Percentiles rank a stretch among this genome's conserved stretches.
These are phyloP conservation scores for Pythium myriotylum DNA, from an alignment of 352 stramenopile genomes.

Conservation along the genomic window DNA sequence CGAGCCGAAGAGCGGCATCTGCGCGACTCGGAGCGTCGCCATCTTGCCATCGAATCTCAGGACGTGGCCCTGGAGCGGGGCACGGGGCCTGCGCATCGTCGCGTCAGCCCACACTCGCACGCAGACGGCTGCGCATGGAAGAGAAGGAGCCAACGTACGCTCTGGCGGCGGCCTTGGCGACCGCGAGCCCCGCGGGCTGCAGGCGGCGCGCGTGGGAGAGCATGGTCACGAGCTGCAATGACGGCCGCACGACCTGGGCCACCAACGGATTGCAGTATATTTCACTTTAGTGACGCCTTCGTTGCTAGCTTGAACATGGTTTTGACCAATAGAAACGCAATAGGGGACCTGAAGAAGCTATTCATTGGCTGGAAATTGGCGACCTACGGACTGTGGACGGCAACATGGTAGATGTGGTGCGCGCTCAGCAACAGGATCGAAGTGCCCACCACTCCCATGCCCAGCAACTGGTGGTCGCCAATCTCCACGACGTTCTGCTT, in stretches of 20 bases:
- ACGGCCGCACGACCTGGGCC: slow-evolving; percentile 11
- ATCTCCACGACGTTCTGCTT: slow-evolving; percentile 77
- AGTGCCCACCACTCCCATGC: slow-evolving; percentile 48
- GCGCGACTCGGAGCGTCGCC: slow-evolving; percentile 50
- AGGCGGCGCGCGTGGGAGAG: slow-evolving; percentile 66
- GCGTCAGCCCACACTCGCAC: not conserved
- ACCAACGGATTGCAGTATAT: slow-evolving; percentile 29
- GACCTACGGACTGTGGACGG: not conserved
- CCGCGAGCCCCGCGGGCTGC: slow-evolving; percentile 46
- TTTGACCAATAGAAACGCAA: slow-evolving; percentile 18
- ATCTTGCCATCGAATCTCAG: slow-evolving; percentile 51
- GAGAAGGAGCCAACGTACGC: slow-evolving; percentile 9
- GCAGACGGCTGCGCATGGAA: no score
- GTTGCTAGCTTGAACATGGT: not conserved
- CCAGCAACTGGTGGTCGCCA: slow-evolving; percentile 62
- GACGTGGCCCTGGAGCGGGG: slow-evolving; percentile 28
- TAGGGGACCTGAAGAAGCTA: no score
- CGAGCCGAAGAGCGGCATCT: slow-evolving; percentile 42
- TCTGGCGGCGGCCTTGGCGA: slow-evolving; percentile 24
- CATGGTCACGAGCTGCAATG: slow-evolving; percentile 37
- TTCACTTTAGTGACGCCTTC: slow-evolving; percentile 29
- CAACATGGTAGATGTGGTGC: slow-evolving; percentile 35
- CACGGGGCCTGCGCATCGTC: slow-evolving; percentile 22
- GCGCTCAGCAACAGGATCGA: slow-evolving; percentile 61
- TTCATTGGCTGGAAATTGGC: not conserved